Evolutionary conservation across 805 yeast species (phyloP).

Genomic region (Hanseniaspora singularis): DNA sequence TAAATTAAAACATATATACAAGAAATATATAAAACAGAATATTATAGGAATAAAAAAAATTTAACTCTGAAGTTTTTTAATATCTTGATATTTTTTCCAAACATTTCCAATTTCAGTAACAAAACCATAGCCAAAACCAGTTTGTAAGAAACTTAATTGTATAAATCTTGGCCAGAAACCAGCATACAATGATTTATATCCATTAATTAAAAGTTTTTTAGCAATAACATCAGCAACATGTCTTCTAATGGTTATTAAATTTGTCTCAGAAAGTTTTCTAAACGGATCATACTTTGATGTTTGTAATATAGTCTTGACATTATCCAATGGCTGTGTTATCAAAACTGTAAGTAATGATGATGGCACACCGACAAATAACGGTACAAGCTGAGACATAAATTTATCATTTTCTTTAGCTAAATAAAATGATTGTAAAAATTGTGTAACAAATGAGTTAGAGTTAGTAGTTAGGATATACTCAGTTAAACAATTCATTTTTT

Average conservation of each 20-base stretch:
- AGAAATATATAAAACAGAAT: too few relatives aligned
- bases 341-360: constrained; percentile 65
- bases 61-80: neutral
- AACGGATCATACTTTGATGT: constrained; percentile 47
- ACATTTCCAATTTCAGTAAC: constrained; percentile 31
- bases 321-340: constrained; percentile 80
- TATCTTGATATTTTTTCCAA: constrained; percentile 30
- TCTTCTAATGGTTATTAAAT: constrained; percentile 26
- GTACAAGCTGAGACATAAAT: neutral
- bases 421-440: neutral
- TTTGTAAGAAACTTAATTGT: constrained; percentile 50
- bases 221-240: constrained; percentile 44
- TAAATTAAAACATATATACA: too few relatives aligned
- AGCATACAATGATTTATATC: constrained; percentile 31
- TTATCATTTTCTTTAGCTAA: neutral
- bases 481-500: neutral
- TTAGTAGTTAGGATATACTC: neutral
- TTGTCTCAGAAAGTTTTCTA: constrained; percentile 18
- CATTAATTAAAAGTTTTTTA: constrained; percentile 37
- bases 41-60: too few relatives aligned
- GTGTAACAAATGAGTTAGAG: neutral
- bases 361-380: constrained; percentile 39
- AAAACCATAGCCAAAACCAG: constrained; percentile 55
- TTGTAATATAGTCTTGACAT: constrained; percentile 77
- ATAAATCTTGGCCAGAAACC: constrained; percentile 49